These are phyloP conservation scores for Starmera caribaea DNA, from an alignment of 805 yeast species.

Conservation along the genomic window DNA sequence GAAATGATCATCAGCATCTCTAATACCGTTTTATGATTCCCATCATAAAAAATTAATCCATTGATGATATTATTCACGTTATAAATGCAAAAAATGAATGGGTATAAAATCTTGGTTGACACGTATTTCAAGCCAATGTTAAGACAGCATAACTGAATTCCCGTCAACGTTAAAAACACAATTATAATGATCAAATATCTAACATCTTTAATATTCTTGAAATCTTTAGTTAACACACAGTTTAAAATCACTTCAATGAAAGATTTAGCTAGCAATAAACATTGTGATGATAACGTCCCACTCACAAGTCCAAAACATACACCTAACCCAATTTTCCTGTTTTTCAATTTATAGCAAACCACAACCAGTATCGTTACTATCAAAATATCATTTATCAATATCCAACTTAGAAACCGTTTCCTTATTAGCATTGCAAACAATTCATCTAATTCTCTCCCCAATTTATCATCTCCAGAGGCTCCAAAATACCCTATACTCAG, in stretches of 20 bases:
- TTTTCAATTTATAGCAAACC: no score
- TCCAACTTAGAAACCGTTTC: constrained; percentile 50
- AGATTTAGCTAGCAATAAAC: constrained; percentile 77
- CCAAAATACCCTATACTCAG: constrained; percentile 70
- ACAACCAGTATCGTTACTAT: constrained; percentile 9
- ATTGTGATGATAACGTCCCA: constrained; percentile 79
- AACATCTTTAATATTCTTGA: constrained; percentile 28
- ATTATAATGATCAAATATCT: constrained; percentile 42
- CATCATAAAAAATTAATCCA: constrained; percentile 50
- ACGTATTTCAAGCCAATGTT: constrained; percentile 63
- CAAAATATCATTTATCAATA: constrained; percentile 23
- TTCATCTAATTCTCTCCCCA: constrained; percentile 39
- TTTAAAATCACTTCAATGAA: constrained; percentile 58
- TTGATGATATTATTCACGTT: constrained; percentile 62
- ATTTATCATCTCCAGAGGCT: constrained; percentile 33
- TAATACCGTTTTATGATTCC: constrained; percentile 26
- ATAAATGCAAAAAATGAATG: constrained; percentile 76
- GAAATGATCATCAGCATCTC: constrained; percentile 37
- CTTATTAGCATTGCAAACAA: constrained; percentile 33
- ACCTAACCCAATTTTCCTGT: no score
- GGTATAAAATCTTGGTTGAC: constrained; percentile 73
- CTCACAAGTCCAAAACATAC: constrained; percentile 48
- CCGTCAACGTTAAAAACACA: constrained; percentile 51
- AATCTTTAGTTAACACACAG: constrained; percentile 26
- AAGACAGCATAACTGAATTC: constrained; percentile 61